Evolutionary conservation across 148 eudicot species (phyloP), one percentile per base, ranked within the genome.

Genomic region (Heliamphora exappendiculata): DNA sequence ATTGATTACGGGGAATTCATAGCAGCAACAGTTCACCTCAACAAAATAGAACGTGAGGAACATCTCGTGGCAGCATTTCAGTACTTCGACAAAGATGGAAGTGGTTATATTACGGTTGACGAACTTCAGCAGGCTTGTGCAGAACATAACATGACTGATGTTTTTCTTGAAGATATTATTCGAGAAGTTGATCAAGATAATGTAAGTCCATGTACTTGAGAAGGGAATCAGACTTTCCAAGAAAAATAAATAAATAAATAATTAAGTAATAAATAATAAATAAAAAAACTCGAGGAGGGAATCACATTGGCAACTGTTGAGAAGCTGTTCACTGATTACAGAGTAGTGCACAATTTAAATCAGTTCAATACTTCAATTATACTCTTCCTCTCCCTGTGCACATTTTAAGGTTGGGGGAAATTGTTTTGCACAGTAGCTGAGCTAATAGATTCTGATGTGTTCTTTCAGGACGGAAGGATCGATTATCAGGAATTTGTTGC

Each of bases 401-500:
- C n/a, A n/a, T n/a, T n/a, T n/a, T 24, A 70, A 28, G 34, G 34
- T 44, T 7, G 9, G 54, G n/a, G 58, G n/a, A 7, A 64, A 68
- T 68, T 68, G 53, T 24, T 0, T 44, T 16, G 39, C 47, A 67
- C 29, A 39, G 28, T 70, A 7, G 6, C 58, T 31, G 58, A 29
- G 7, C 22, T 29, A 9, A n/a, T 41, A 33, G 55, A 36, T 36
- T 45, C 73, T 73, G 55, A 47, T 42, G 3, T 16, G 3, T 51
- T 73, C 47, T 33, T 78, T 14, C 84, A 93, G 98, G 98, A 93
- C 69, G 98, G 98, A 66, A 83, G 83, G 55, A 93, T 93, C 34
- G 98, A 93, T 75, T 91, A 93, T 65, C 89, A 93, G 60, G 98
- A 93, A 83, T 93, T 93, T 69, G 93, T 89, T 33, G 93, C 98